phyloP scores from a whole-genome alignment of 805 yeast genomes.

The Myxozyma lipomycoides region DNA sequence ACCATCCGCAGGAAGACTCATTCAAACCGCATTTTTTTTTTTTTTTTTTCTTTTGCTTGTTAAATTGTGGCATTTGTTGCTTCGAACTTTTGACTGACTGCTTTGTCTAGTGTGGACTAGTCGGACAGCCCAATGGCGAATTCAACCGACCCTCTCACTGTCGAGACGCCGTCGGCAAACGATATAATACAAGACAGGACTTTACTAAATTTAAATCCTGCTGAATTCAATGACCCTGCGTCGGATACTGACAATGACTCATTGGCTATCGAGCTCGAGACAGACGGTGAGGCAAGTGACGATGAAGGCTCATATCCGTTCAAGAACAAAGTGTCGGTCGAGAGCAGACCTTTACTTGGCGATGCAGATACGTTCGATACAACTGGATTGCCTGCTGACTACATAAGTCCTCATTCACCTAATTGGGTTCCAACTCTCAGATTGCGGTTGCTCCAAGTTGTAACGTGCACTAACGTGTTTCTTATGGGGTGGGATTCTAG shows the following conservation, averaged over 20 bases:
- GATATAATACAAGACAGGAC: too few relatives aligned
- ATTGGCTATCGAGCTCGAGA: slow-evolving; percentile 27
- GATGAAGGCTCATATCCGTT: slow-evolving; percentile 12
- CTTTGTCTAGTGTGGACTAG: too few relatives aligned
- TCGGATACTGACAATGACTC: slow-evolving; percentile 28
- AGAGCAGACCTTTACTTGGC: slow-evolving; percentile 14
- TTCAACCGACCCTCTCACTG: too few relatives aligned
- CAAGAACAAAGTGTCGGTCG: slow-evolving; percentile 6
- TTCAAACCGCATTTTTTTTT: too few relatives aligned
- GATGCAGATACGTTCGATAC: slow-evolving; percentile 2
- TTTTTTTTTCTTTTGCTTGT: too few relatives aligned
- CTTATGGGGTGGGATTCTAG: slow-evolving; percentile 49
- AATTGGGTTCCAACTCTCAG: slow-evolving; percentile 28
- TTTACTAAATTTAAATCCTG: slow-evolving; percentile 19
- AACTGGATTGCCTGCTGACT: slow-evolving; percentile 19
- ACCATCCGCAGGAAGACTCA: too few relatives aligned
- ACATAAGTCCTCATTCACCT: slow-evolving; percentile 24
- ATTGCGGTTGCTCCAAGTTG: slow-evolving; percentile 29
- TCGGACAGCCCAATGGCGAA: too few relatives aligned
- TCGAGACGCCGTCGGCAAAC: too few relatives aligned
- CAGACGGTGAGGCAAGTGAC: slow-evolving; percentile 21
- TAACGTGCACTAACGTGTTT: slow-evolving; percentile 40
- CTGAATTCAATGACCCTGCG: slow-evolving; percentile 23
- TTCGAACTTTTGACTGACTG: too few relatives aligned
- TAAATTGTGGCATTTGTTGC: too few relatives aligned